These are phyloP conservation scores for Phytopythium litorale DNA, from an alignment of 352 stramenopile species.

Conservation along the genomic window DNA sequence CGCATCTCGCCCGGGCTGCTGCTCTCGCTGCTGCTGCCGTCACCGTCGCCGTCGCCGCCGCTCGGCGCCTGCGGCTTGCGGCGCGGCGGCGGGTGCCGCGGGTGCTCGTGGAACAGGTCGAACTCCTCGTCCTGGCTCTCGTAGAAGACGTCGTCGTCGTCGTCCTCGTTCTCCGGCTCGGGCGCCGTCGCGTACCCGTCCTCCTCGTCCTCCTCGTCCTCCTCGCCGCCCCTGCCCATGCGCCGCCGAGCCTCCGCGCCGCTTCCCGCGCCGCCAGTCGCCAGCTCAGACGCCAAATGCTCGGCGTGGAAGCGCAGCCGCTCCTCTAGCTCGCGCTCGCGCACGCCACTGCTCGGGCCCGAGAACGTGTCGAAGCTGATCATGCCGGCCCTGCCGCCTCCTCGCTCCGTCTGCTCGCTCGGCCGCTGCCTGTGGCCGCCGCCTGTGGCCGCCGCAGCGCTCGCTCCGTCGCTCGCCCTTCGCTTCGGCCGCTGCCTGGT, in stretches of 20 bases:
- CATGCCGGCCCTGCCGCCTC: conserved; percentile 20
- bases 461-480: background rate
- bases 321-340: conserved; percentile 32
- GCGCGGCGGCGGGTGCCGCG: background rate
- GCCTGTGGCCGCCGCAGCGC: too few relatives aligned
- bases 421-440: background rate
- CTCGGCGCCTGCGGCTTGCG: background rate
- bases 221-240: background rate
- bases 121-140: conserved; percentile 26
- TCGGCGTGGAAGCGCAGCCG: conserved; percentile 23
- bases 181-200: conserved; percentile 12
- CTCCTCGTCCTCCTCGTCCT: conserved; percentile 9
- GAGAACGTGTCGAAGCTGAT: conserved; percentile 83
- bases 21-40: background rate
- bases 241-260: background rate
- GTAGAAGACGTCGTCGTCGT: conserved; percentile 26
- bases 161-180: conserved; percentile 5
- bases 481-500: background rate
- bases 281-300: background rate
- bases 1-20: conserved; percentile 5
- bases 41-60: conserved; percentile 2
- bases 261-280: background rate
- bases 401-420: background rate
- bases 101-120: conserved; percentile 40
- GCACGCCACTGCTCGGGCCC: conserved; percentile 22